Evolutionary conservation across 768 basidiomycete genomes (phyloP), one percentile per base, ranked within the genome.

Genomic region (Mycena rosella): DNA sequence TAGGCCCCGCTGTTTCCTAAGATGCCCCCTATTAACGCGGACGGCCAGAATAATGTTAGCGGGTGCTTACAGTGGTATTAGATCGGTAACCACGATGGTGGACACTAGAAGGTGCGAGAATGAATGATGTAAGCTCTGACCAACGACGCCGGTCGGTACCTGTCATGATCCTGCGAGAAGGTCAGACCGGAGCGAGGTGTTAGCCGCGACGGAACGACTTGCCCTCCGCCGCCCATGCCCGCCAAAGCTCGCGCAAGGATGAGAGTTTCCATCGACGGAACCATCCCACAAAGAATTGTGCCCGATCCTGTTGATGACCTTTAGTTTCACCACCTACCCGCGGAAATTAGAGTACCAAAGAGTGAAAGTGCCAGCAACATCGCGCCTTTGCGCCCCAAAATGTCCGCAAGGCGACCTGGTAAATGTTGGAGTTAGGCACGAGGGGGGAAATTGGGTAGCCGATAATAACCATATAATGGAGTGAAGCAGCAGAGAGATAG

Each of bases 221-320:
- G 94, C 89, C 95, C 92, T 78, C 95, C 96, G 63, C 96, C 95
- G 62, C 94, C 96, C 89, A 95, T 94, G 54, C 96, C 96, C 29
- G 96, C 95, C 48, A 98, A 79, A 4, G 94, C 89, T 15, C 96
- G 88, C 62, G 92, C 93, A 45, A 85, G 84, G 68, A 97, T 95
- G 59, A 98, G 85, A 15, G 85, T 77, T 68, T 88, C 86, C 96
- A 98, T 97, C 8, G 91, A 92, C 11, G 92, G 89, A 45, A 95
- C 96, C 45, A 96, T 72, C 1, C 94, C 97, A 75, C 96, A 98
- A 18, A 91, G 83, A 45, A 95, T 83, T 2, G 96, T 98, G 24
- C 96, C 96, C 67, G 87, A 83, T 24, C 92, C 92, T 94, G 75
- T 72, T 42, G 61, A 24, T 48, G 58, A 32, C 68, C 66, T 68